Percentiles rank a stretch among this genome's conserved stretches.
phyloP scores from a whole-genome alignment of 1,139 yeast species.

The Meyerozyma sp. region DNA sequence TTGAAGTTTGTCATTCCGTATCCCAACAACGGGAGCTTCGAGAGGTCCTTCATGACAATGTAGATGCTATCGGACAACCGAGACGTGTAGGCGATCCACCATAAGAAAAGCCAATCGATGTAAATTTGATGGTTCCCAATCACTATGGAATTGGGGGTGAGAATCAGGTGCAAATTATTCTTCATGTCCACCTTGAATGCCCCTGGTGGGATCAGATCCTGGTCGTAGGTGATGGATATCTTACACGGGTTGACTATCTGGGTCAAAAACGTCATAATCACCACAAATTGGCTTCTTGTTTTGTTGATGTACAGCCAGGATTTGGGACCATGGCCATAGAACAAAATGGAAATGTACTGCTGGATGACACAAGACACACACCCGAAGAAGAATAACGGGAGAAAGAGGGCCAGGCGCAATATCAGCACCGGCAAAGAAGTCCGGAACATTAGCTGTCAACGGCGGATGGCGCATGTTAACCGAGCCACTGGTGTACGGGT shows the following conservation, averaged over 20 bases:
- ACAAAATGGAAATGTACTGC: constrained; percentile 30
- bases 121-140: constrained; percentile 90
- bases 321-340: constrained; percentile 20
- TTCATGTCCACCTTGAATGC: constrained; percentile 12
- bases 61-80: constrained; percentile 57
- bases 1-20: constrained; percentile 79
- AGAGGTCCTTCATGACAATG: constrained; percentile 74
- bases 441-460: neutral
- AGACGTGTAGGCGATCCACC: constrained; percentile 82
- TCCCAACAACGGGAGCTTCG: constrained; percentile 73
- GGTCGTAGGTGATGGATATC: constrained; percentile 37
- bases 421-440: constrained; percentile 4
- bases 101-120: constrained; percentile 88
- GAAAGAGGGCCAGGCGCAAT: constrained; percentile 25
- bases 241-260: constrained; percentile 37
- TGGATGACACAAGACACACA: constrained; percentile 37
- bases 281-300: constrained; percentile 49
- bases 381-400: constrained; percentile 38
- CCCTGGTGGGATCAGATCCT: constrained; percentile 17
- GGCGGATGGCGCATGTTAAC: neutral
- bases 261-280: constrained; percentile 40
- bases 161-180: constrained; percentile 24
- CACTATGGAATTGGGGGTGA: constrained; percentile 52
- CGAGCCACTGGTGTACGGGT: neutral
- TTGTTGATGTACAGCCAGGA: constrained; percentile 34